Evolutionary conservation across 2,329 filamentous ascomycete genomes (phyloP).

Genomic region (Xylariaceae sp.): DNA sequence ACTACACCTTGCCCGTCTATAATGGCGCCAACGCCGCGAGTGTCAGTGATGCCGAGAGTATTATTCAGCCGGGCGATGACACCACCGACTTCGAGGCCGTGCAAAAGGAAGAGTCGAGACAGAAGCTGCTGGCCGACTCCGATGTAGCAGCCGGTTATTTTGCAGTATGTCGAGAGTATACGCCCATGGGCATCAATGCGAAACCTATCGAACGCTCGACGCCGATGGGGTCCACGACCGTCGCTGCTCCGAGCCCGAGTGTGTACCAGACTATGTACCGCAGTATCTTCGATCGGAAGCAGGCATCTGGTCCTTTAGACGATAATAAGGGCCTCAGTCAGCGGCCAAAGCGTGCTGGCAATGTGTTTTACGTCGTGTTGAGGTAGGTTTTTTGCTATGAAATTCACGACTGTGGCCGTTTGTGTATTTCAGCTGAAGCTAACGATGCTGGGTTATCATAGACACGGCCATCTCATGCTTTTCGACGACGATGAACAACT

Average conservation of each 20-base stretch:
- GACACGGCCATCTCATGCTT: conserved; percentile 92
- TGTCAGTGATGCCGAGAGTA: conserved; percentile 35
- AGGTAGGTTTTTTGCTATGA: conserved; percentile 52
- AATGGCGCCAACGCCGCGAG: conserved; percentile 35
- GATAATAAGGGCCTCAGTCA: conserved; percentile 45
- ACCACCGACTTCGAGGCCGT: conserved; percentile 56
- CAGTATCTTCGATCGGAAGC: conserved; percentile 85
- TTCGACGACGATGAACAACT: conserved; percentile 94
- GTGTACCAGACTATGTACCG: conserved; percentile 98
- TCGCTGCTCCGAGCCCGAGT: conserved; percentile 77
- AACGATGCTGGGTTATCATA: conserved; percentile 33
- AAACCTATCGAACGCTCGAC: conserved; percentile 85
- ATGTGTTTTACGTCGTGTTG: conserved; percentile 89
- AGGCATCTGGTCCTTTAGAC: conserved; percentile 42
- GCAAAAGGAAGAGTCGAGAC: conserved; percentile 57
- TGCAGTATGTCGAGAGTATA: conserved; percentile 89
- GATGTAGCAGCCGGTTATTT: conserved; percentile 90
- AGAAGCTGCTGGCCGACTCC: conserved; percentile 53
- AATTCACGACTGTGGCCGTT: neutral
- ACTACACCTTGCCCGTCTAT: conserved; percentile 59
- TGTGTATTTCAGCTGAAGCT: neutral
- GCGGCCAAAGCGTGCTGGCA: conserved; percentile 63
- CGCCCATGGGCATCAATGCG: conserved; percentile 84
- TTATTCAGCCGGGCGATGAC: conserved; percentile 60
- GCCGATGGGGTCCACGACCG: conserved; percentile 67